Conservation (phyloP, 148 eudicot species). For the Suaeda aralocaspica region DNA sequence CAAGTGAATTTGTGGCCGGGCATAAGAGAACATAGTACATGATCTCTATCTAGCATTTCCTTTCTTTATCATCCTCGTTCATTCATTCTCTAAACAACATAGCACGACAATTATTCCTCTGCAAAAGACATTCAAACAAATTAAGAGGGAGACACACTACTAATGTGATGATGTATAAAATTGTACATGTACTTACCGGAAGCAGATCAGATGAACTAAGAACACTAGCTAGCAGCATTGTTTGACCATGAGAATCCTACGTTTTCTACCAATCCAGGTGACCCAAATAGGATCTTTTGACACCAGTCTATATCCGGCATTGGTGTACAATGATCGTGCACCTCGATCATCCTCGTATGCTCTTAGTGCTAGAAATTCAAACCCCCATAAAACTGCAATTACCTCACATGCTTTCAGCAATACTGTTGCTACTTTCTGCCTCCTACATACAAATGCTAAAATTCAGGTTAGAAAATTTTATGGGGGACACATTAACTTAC, state of each 20-base stretch:
- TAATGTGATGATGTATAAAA: neutral
- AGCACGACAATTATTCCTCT: too few species aligned
- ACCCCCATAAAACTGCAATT: conserved; percentile 55
- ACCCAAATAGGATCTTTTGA: conserved; percentile 71
- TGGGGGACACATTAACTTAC: too few species aligned
- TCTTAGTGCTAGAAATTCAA: conserved; percentile 58
- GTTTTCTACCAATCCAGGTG: conserved; percentile 68
- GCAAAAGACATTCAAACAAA: too few species aligned
- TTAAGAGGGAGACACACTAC: too few species aligned
- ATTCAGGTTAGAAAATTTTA: neutral
- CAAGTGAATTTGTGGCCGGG: too few species aligned
- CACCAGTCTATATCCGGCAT: conserved; percentile 70
- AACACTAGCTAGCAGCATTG: conserved; percentile 9
- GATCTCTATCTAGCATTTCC: too few species aligned
- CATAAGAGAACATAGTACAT: too few species aligned
- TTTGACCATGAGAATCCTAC: conserved; percentile 79
- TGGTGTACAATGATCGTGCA: conserved; percentile 66
- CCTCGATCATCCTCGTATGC: conserved; percentile 89
- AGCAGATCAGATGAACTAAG: neutral
- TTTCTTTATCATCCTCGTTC: too few species aligned
- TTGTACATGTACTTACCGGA: neutral
- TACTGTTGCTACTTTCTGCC: conserved; percentile 82
- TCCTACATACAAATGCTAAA: conserved; percentile 33
- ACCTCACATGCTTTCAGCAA: conserved; percentile 80
- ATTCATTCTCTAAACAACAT: too few species aligned